Evolutionary conservation across 2,329 filamentous ascomycete species (phyloP).

Genomic region (Pyrenophora teres): DNA sequence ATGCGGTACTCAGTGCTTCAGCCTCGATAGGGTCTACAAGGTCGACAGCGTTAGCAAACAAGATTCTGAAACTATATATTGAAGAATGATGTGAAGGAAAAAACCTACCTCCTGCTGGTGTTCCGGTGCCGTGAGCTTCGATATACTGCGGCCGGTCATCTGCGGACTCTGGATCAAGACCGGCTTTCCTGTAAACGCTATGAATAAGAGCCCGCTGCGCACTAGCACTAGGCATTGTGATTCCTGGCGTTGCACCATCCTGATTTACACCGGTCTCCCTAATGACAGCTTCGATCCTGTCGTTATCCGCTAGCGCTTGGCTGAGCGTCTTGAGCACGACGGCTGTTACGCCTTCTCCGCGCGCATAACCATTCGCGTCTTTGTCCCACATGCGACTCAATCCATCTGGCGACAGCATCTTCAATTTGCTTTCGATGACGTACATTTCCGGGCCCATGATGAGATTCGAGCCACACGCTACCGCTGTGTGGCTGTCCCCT

Average conservation of each 20-base stretch:
- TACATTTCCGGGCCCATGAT: slow-evolving; percentile 18
- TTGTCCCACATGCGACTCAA: slow-evolving; percentile 39
- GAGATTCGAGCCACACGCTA: slow-evolving; percentile 21
- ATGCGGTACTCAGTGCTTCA: slow-evolving; percentile 13
- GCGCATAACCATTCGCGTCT: slow-evolving; percentile 55
- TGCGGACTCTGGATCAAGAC: slow-evolving; percentile 33
- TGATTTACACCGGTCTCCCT: slow-evolving; percentile 44
- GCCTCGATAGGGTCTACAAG: slow-evolving; percentile 29
- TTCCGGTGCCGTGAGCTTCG: slow-evolving; percentile 37
- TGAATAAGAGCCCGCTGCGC: slow-evolving; percentile 43
- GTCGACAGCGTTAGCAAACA: background rate
- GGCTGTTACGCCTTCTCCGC: slow-evolving; percentile 58
- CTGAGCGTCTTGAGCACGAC: slow-evolving; percentile 58
- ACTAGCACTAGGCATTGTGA: slow-evolving; percentile 53
- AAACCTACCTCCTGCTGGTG: slow-evolving; percentile 43
- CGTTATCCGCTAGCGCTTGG: slow-evolving; percentile 54
- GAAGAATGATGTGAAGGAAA: slow-evolving; percentile 14
- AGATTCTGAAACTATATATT: too few species aligned
- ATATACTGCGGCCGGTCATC: slow-evolving; percentile 18
- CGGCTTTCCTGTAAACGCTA: slow-evolving; percentile 44
- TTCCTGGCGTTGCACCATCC: slow-evolving; percentile 48
- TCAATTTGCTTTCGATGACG: slow-evolving; percentile 32
- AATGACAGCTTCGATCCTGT: slow-evolving; percentile 51
- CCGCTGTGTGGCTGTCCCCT: slow-evolving; percentile 20
- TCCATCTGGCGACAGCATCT: slow-evolving; percentile 41